Evolutionary conservation across 345 rosid species (phyloP).

Genomic region (Raphanus raphanistrum): DNA sequence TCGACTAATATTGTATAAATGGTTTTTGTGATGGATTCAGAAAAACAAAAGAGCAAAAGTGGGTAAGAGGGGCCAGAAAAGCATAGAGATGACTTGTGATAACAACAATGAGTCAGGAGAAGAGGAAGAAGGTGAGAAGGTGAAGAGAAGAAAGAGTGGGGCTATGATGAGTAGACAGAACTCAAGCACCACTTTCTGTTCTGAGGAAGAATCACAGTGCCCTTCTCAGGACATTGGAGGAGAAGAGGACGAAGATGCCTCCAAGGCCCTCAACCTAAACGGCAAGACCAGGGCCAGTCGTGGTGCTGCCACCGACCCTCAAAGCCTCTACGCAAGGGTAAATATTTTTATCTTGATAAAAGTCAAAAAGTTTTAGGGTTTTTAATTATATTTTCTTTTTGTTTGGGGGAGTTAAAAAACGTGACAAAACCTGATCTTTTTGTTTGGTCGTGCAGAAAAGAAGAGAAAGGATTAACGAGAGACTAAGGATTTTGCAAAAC

Average conservation of each 20-base stretch:
- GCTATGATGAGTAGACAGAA: constrained; percentile 43
- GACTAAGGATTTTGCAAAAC: constrained; percentile 70
- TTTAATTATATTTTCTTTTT: neutral
- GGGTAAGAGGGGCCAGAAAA: constrained; percentile 48
- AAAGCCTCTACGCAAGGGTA: constrained; percentile 90
- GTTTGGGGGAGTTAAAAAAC: neutral
- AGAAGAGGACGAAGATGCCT: constrained; percentile 47
- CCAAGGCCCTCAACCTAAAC: constrained; percentile 46
- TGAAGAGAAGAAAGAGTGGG: constrained; percentile 32
- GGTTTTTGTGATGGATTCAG: constrained; percentile 37
- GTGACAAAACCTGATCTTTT: neutral
- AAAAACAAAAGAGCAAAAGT: constrained; percentile 50
- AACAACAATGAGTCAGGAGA: constrained; percentile 38
- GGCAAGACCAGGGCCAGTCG: constrained; percentile 78
- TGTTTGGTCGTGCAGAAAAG: constrained; percentile 59
- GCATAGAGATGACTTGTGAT: constrained; percentile 43
- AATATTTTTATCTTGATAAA: neutral
- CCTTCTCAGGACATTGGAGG: constrained; percentile 39
- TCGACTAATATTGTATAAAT: constrained; percentile 2
- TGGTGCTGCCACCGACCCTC: constrained; percentile 85
- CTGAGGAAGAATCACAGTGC: constrained; percentile 59
- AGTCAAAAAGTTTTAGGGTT: neutral
- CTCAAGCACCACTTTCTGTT: constrained; percentile 56
- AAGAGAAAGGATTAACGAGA: constrained; percentile 84
- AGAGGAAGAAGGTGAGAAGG: constrained; percentile 34